Evolutionary conservation across 1,139 yeast species (phyloP).

Genomic region (Saccharomyces hybrid): DNA sequence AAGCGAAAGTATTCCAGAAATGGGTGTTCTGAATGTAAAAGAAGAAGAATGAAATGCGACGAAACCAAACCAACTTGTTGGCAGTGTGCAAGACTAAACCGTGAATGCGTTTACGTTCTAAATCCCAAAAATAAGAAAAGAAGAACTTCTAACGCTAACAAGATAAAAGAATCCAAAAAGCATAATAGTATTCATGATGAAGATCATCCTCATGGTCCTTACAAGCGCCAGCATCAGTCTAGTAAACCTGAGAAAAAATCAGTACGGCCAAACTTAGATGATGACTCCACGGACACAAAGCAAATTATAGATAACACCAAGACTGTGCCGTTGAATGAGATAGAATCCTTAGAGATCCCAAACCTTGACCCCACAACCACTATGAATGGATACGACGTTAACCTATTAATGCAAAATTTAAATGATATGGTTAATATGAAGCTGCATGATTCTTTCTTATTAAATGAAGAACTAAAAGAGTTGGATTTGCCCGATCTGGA

Average conservation of each 20-base stretch:
- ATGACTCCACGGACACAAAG: conserved; percentile 4
- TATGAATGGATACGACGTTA: conserved; percentile 34
- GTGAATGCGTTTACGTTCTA: conserved; percentile 33
- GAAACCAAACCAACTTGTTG: conserved; percentile 55
- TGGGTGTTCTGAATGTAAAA: conserved; percentile 39
- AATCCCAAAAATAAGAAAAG: conserved; percentile 30
- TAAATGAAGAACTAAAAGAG: conserved; percentile 39
- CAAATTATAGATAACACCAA: neutral
- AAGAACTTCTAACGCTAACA: conserved; percentile 8
- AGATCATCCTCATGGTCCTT: neutral
- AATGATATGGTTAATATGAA: conserved; percentile 42
- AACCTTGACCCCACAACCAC: conserved; percentile 17
- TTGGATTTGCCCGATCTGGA: conserved; percentile 38
- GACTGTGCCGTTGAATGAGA: neutral
- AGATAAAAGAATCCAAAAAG: neutral
- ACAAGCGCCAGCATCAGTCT: neutral
- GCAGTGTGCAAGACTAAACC: conserved; percentile 38
- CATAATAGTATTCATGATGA: neutral
- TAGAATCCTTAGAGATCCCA: conserved; percentile 14
- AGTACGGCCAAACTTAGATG: neutral
- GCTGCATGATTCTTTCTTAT: conserved; percentile 35
- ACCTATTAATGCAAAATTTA: conserved; percentile 37
- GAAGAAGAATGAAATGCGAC: conserved; percentile 43
- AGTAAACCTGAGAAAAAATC: conserved; percentile 1
- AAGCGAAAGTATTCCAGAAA: conserved; percentile 32